phyloP scores from a whole-genome alignment of 768 basidiomycete species.

The Epithele typhae region DNA sequence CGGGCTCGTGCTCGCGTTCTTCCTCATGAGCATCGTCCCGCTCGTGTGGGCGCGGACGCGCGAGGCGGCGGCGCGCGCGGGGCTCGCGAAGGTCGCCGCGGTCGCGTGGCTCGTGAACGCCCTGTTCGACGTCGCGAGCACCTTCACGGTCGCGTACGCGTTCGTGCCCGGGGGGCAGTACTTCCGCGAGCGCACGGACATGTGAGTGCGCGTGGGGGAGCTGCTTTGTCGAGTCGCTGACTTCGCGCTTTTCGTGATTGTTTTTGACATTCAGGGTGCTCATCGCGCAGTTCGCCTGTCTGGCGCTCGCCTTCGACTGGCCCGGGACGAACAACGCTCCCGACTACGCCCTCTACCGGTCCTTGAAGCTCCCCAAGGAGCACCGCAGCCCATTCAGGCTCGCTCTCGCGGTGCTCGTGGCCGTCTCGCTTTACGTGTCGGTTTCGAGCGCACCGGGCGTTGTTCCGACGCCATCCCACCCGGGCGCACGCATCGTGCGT shows the following conservation, averaged over 20 bases:
- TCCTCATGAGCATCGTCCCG: slow-evolving; percentile 63
- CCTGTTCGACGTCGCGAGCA: slow-evolving; percentile 60
- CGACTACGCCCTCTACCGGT: too few species aligned
- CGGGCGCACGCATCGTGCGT: slow-evolving; percentile 63
- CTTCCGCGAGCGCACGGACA: slow-evolving; percentile 72
- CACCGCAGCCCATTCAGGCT: slow-evolving; percentile 9
- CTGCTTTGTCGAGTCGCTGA: too few species aligned
- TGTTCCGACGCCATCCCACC: slow-evolving; percentile 53
- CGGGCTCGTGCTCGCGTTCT: slow-evolving; percentile 58
- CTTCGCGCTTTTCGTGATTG: not conserved
- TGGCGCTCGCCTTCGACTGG: slow-evolving; percentile 47
- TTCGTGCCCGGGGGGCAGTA: slow-evolving; percentile 80
- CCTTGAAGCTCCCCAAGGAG: not conserved
- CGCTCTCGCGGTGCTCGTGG: slow-evolving; percentile 18
- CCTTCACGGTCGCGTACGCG: slow-evolving; percentile 87
- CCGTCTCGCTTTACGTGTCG: slow-evolving; percentile 46
- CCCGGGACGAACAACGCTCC: slow-evolving; percentile 14
- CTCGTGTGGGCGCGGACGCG: slow-evolving; percentile 41
- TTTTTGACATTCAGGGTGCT: too few species aligned
- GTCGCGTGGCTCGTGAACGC: slow-evolving; percentile 57
- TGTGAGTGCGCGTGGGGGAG: slow-evolving; percentile 56
- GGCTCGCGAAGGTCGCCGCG: slow-evolving; percentile 46
- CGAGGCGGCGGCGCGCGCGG: slow-evolving; percentile 26
- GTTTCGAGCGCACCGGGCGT: slow-evolving; percentile 44
- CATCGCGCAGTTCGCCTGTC: slow-evolving; percentile 44